Evolutionary conservation across 441 rosid species (phyloP), one percentile per base, ranked within the genome.

Genomic region (Flueggea neowawraea): DNA sequence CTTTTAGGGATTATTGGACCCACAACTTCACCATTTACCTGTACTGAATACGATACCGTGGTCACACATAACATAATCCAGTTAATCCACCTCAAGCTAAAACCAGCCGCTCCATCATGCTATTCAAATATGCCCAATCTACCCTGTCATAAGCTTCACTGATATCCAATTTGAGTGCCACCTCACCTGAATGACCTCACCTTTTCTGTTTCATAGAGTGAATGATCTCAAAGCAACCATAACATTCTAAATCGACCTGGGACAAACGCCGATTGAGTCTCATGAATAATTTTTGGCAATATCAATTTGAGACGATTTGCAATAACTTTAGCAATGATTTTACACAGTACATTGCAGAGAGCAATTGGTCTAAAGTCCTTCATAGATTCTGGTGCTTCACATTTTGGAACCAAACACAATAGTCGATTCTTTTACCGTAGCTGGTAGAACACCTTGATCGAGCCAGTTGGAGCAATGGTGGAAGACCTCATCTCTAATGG

Each of bases 151-250:
- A 60, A 4, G 64, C 64, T 14, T 56, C 31, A 2, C 16, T 14
- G 7, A 56, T 56, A 56, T 56, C 44, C 7, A 56, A 2, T 39
- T 60, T 60, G 28, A 22, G n/a, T 4, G 63, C 63, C 41, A 22
- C 33, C 9, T 2, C 14, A 1, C 53, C 9, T 0, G 11, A 4
- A 3, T 49, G 44, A 6, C 13, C 64, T 11, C 31, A 12, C 31
- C 0, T 0, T 14, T 28, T 60, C 14, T 5, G 5, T 12, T 60
- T 22, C 55, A 60, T 22, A 5, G 1, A 6, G 4, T 60, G 45
- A 3, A 49, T 4, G 14, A n/a, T 4, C 41, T 60, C 55, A 31
- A 28, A 4, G 44, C 55, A 12, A 48, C 44, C 6, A 60, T 6
- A 12, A 49, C 14, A 48, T 48, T 31, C 14, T 58, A 1, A 32